Evolutionary conservation across 306 rosid genomes (phyloP).

Genomic region (Senna tora): DNA sequence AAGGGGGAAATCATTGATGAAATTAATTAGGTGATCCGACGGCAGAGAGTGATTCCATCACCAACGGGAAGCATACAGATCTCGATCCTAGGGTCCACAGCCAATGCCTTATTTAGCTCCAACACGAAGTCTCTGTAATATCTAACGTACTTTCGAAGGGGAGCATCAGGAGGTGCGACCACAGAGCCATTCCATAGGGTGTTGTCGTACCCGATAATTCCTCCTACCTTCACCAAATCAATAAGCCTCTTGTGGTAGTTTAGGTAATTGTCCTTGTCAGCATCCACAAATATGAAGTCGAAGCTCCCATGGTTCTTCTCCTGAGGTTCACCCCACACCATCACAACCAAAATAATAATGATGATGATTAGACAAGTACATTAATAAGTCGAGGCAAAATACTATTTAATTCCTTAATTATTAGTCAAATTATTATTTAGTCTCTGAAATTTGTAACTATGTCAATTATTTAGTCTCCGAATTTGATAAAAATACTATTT

Average conservation of each 20-base stretch:
- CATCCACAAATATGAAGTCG: conserved; percentile 87
- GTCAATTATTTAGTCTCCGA: no score
- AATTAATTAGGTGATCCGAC: conserved; percentile 57
- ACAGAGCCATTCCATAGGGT: conserved; percentile 94
- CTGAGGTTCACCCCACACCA: conserved; percentile 31
- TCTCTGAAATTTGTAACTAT: no score
- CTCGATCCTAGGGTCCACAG: conserved; percentile 87
- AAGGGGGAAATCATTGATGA: background rate
- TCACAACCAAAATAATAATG: no score
- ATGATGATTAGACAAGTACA: no score
- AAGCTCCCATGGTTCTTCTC: conserved; percentile 72
- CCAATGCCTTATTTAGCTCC: conserved; percentile 85
- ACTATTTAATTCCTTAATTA: no score
- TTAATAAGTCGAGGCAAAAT: no score
- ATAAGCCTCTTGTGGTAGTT: conserved; percentile 90
- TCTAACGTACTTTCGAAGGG: conserved; percentile 81
- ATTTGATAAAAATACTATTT: no score
- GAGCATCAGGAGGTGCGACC: conserved; percentile 89
- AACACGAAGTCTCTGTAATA: conserved; percentile 84
- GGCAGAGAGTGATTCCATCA: conserved; percentile 91
- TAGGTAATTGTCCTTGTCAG: conserved; percentile 90
- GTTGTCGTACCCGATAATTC: conserved; percentile 89
- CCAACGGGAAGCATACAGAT: conserved; percentile 90
- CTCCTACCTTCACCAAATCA: conserved; percentile 81
- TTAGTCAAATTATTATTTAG: no score